Evolutionary conservation across 768 basidiomycete species (phyloP).

Genomic region (Phanerochaete carnosa): DNA sequence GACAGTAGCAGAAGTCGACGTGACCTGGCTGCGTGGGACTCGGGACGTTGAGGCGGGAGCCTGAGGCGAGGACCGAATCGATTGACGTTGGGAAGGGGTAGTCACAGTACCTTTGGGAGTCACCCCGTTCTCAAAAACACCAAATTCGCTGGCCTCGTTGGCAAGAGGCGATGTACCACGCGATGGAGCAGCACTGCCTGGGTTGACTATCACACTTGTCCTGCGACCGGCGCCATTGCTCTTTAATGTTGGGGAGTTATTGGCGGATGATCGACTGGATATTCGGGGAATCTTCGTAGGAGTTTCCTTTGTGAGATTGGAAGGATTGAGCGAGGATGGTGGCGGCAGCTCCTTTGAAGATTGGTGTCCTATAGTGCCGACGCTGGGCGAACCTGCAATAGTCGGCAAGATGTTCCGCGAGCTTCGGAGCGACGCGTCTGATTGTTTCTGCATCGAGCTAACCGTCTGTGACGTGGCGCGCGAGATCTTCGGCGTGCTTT

Average conservation of each 20-base stretch:
- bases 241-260: conserved; percentile 68
- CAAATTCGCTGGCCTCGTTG: conserved; percentile 60
- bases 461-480: conserved; percentile 78
- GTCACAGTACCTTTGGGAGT: conserved; percentile 42
- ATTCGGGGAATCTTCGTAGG: conserved; percentile 94
- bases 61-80: conserved; percentile 63
- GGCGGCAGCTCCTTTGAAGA: conserved; percentile 57
- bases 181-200: conserved; percentile 40
- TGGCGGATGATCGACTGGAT: conserved; percentile 77
- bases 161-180: conserved; percentile 55
- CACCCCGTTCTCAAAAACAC: conserved; percentile 68
- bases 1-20: conserved; percentile 41
- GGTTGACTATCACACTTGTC: conserved; percentile 53
- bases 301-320: conserved; percentile 67
- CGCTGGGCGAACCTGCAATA: conserved; percentile 91
- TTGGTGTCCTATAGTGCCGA: conserved; percentile 57
- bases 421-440: conserved; percentile 73
- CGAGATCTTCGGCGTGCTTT: conserved; percentile 40
- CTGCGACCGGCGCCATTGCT: conserved; percentile 48
- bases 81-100: conserved; percentile 44
- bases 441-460: conserved; percentile 85
- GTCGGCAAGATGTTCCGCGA: conserved; percentile 75
- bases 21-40: conserved; percentile 58
- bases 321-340: conserved; percentile 49
- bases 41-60: conserved; percentile 49